Evolutionary conservation across 306 rosid genomes (phyloP).

Genomic region (Acacia melanoxylon): DNA sequence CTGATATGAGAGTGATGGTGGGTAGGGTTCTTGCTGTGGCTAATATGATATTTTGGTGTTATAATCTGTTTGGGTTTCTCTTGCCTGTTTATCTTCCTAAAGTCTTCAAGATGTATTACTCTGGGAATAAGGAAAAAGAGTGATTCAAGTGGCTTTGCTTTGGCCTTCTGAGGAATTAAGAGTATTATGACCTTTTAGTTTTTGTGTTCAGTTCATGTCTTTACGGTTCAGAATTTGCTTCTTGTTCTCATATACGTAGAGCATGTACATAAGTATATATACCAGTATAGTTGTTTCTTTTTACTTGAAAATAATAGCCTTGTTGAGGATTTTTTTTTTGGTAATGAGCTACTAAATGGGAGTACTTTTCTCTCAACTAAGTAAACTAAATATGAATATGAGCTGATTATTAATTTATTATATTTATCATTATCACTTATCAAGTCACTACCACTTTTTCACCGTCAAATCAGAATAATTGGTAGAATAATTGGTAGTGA

Average conservation of each 20-base stretch:
- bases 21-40: slow-evolving; percentile 83
- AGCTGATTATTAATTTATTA: too few relatives aligned
- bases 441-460: too few relatives aligned
- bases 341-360: too few relatives aligned
- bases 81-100: slow-evolving; percentile 89
- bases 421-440: too few relatives aligned
- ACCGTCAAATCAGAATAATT: too few relatives aligned
- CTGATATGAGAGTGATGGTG: slow-evolving; percentile 43
- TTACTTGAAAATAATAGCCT: not conserved
- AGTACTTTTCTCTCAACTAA: too few relatives aligned
- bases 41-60: slow-evolving; percentile 87
- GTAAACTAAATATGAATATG: too few relatives aligned
- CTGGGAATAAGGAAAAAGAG: slow-evolving; percentile 41
- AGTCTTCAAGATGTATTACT: slow-evolving; percentile 72
- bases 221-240: not conserved
- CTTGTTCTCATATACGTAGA: not conserved
- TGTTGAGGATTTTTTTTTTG: not conserved
- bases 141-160: not conserved
- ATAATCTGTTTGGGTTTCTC: slow-evolving; percentile 85
- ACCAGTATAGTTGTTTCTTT: not conserved
- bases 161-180: not conserved
- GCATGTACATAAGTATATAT: not conserved
- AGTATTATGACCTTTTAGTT: not conserved
- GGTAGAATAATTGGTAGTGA: too few relatives aligned
- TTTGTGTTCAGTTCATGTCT: not conserved